Evolutionary conservation across 129 eudicot genomes (phyloP).

Genomic region (Mikania micrantha): DNA sequence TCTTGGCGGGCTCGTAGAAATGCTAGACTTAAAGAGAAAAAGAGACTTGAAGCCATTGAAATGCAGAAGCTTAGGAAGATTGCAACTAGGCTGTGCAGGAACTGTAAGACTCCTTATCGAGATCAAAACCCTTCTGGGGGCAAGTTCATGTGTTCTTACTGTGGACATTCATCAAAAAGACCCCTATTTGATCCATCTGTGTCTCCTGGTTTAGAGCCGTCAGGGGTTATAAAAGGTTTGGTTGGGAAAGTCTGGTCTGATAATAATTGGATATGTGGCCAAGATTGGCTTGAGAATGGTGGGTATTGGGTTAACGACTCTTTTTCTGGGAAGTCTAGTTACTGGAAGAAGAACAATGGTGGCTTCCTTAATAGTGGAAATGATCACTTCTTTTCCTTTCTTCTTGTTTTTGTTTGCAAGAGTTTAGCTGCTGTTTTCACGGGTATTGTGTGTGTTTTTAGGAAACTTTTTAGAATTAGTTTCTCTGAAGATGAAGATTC

Average conservation of each 20-base stretch:
- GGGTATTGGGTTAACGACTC: slow-evolving; percentile 61
- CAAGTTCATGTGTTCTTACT: slow-evolving; percentile 73
- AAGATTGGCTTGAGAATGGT: slow-evolving; percentile 63
- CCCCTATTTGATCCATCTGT: slow-evolving; percentile 71
- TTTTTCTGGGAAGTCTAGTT: slow-evolving; percentile 40
- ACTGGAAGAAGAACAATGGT: slow-evolving; percentile 38
- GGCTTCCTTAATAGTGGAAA: slow-evolving; percentile 33
- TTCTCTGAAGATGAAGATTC: slow-evolving; percentile 53
- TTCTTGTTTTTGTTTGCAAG: slow-evolving; percentile 49
- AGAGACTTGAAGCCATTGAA: slow-evolving; percentile 77
- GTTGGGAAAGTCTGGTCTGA: slow-evolving; percentile 70
- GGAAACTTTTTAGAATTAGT: slow-evolving; percentile 56
- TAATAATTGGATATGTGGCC: slow-evolving; percentile 67
- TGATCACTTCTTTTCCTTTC: slow-evolving; percentile 46
- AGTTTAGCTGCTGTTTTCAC: slow-evolving; percentile 45
- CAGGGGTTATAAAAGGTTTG: slow-evolving; percentile 60
- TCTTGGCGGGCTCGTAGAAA: slow-evolving; percentile 74
- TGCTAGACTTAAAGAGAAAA: slow-evolving; percentile 80
- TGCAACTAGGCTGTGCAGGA: slow-evolving; percentile 78
- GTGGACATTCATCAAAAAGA: slow-evolving; percentile 84
- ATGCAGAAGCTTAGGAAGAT: slow-evolving; percentile 75
- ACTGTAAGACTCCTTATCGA: slow-evolving; percentile 75
- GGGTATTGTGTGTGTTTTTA: slow-evolving; percentile 56
- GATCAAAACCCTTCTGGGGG: slow-evolving; percentile 96
- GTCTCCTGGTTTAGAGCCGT: slow-evolving; percentile 43